Base-by-base conservation (phyloP, 768 basidiomycete genomes). In the Arthromyces matolae region DNA sequence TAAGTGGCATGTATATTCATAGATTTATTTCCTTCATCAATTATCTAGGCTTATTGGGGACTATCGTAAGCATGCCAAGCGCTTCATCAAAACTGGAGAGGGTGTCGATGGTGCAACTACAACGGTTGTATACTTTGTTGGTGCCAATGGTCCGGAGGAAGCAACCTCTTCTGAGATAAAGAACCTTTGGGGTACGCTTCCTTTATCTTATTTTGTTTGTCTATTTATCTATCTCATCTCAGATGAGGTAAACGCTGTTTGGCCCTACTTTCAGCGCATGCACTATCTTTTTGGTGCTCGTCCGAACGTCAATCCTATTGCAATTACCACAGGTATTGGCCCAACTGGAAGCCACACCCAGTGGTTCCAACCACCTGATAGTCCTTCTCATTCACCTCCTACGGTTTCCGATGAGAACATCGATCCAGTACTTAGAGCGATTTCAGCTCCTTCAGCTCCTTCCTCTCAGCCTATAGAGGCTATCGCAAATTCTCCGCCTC, bases 281-380 rank as follows among this genome's bases (percentile, higher is more conserved):
- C 44, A 45, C 18, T 6, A n/a, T 5, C 22, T 45, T 39, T 49
- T 62, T 37, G 47, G 42, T 5, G 31, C 52, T 6, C 53, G 59
- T 18, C 61, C 63, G 0, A 67, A 61, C 51, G 53, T 58, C 9
- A 57, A 41, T 1, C 64, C 64, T 6, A 57, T 60, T 52, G 53
- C 46, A 16, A 24, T 66, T 8, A 63, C 60, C 1, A 67, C 66
- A 47, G 60, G 51, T 6, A 39, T 65, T 28, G 60, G 64, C 9
- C 65, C 64, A 4, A 1, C 47, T 31, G 64, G 64, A 3, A 39
- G 19, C 1, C 36, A 54, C 34, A 59, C 56, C 3, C 35, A 56
- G 2, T 55, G 47, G 23, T 42, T 54, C 12, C 64, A 65, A 35
- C 47, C 51, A 9, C 60, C 53, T 9, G 40, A 44, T 23, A 29